Evolutionary conservation across 129 eudicot species (phyloP).

Genomic region (carrot (Daucus carota)): DH1_v3.0 NC_030387.2:14454001-14454500

Average conservation of each 20-base stretch:
- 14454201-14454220: background rate
- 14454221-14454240: no score
- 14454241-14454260: background rate
- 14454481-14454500: background rate
- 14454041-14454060: background rate
- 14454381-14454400: background rate
- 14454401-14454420: background rate
- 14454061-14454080: background rate
- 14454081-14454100: background rate
- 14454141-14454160: background rate
- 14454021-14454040: no score
- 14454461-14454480: background rate
- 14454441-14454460: background rate
- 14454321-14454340: background rate
- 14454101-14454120: background rate
- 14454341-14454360: background rate
- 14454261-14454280: no score
- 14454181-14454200: no score
- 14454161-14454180: background rate
- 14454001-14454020: no score
- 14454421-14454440: background rate
- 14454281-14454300: no score
- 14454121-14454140: background rate
- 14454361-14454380: background rate
- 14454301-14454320: background rate